Conservation (phyloP, 177 flowering plant genomes). For the Vitis hybrid region DNA sequence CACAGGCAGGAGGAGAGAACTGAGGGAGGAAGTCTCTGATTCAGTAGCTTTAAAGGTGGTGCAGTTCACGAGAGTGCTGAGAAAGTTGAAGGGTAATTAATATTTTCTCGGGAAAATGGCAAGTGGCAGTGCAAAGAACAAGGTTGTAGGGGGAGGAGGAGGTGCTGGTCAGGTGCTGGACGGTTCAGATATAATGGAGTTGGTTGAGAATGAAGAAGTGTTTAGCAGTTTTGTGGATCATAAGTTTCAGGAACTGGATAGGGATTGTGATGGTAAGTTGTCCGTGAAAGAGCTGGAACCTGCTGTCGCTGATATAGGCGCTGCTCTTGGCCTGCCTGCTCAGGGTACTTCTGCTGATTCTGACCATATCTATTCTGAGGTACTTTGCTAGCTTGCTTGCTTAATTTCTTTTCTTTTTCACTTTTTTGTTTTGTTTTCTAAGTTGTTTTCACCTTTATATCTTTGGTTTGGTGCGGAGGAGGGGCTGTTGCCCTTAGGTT, state of each 20-base stretch:
- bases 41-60: too few relatives aligned
- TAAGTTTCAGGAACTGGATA: slow-evolving; percentile 73
- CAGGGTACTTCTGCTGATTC: slow-evolving; percentile 70
- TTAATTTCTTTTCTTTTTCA: not conserved
- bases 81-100: too few relatives aligned
- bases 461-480: not conserved
- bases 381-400: slow-evolving; percentile 8
- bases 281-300: slow-evolving; percentile 78
- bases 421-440: not conserved
- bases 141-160: slow-evolving; percentile 17
- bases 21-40: too few relatives aligned
- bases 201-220: slow-evolving; percentile 79
- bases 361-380: slow-evolving; percentile 80
- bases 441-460: not conserved
- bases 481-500: not conserved
- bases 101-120: slow-evolving; percentile 8
- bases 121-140: slow-evolving; percentile 23
- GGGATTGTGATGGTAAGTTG: slow-evolving; percentile 68
- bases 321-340: slow-evolving; percentile 81
- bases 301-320: slow-evolving; percentile 81
- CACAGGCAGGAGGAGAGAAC: too few relatives aligned
- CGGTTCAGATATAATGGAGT: slow-evolving; percentile 84
- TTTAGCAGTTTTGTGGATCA: slow-evolving; percentile 68
- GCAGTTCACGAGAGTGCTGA: too few relatives aligned
- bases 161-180: slow-evolving; percentile 59